Conservation (phyloP, 164 flowering plant species). For the Saururus chinensis region DNA sequence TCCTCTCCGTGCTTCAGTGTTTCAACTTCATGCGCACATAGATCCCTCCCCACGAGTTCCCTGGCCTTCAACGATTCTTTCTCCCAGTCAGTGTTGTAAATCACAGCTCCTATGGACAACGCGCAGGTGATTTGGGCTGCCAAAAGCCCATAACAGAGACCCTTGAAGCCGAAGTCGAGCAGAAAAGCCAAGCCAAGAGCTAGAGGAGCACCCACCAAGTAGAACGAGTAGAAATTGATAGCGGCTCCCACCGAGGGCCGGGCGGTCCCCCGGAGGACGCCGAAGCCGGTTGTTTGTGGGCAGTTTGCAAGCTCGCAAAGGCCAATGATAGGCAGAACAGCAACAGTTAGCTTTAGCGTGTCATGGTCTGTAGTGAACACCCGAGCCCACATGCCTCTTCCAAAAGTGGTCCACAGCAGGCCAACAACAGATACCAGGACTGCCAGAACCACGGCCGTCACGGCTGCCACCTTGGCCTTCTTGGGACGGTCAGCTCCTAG, state of each 20-base stretch:
- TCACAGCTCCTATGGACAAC: conserved; percentile 42
- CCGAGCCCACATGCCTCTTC: conserved; percentile 54
- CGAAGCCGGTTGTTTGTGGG: conserved; percentile 91
- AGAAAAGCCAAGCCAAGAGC: conserved; percentile 50
- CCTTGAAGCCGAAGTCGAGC: conserved; percentile 47
- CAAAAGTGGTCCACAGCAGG: conserved; percentile 45
- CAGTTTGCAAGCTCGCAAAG: conserved; percentile 86
- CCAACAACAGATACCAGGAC: conserved; percentile 36
- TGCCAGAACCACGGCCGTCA: conserved; percentile 37
- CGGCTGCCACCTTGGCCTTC: conserved; percentile 49
- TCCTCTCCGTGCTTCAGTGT: conserved; percentile 24
- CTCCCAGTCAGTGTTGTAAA: conserved; percentile 73
- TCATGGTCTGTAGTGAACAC: conserved; percentile 62
- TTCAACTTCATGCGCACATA: conserved; percentile 15
- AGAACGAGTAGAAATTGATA: conserved; percentile 75
- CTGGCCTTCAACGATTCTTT: conserved; percentile 52
- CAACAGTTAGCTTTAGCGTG: conserved; percentile 43
- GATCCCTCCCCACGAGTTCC: conserved; percentile 35
- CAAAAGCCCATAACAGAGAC: conserved; percentile 84
- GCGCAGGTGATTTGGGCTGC: conserved; percentile 77
- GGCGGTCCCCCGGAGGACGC: conserved; percentile 78
- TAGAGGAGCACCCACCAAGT: conserved; percentile 78
- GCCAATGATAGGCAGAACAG: conserved; percentile 70
- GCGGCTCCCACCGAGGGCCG: conserved; percentile 61
- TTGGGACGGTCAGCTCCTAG: conserved; percentile 67